A percentile compares a stretch with the other conserved stretches of the same genome.
phyloP scores from a whole-genome alignment of 2,329 filamentous ascomycete species.

The Biscogniauxia sp. region DNA sequence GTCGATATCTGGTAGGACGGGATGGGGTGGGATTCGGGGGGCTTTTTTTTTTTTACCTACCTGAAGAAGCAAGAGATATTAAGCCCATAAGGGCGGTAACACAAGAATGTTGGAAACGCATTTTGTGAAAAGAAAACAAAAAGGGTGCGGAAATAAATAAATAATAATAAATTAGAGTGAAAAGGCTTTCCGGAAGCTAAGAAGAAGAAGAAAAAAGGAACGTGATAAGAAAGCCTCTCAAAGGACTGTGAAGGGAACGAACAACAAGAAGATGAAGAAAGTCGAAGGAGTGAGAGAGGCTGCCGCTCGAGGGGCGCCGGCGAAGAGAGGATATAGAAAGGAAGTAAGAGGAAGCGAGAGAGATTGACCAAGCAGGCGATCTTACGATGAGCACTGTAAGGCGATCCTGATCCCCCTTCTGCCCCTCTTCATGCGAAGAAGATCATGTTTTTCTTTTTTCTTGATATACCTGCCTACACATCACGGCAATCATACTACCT shows the following conservation, averaged over 20 bases:
- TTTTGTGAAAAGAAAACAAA: constrained; percentile 7
- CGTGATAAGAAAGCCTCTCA: constrained; percentile 24
- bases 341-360: constrained; percentile 10
- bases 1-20: too few relatives aligned
- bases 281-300: constrained; percentile 16
- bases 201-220: constrained; percentile 19
- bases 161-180: background rate
- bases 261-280: constrained; percentile 15
- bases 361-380: constrained; percentile 19
- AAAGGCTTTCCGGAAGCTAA: constrained; percentile 24
- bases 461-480: background rate
- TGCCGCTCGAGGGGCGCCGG: constrained; percentile 17
- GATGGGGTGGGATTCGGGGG: too few relatives aligned
- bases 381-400: constrained; percentile 19
- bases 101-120: constrained; percentile 20
- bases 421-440: constrained; percentile 7
- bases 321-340: constrained; percentile 6
- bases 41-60: too few relatives aligned
- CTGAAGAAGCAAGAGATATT: constrained; percentile 22
- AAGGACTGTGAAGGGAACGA: constrained; percentile 20
- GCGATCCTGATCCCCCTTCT: constrained; percentile 14
- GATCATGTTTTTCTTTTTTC: constrained; percentile 16
- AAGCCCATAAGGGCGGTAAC: constrained; percentile 21
- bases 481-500: constrained; percentile 11
- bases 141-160: too few relatives aligned